A percentile compares a stretch with the other conserved stretches of the same genome.
Conservation (phyloP, 805 yeast genomes). For the Starmerella stellata region DNA sequence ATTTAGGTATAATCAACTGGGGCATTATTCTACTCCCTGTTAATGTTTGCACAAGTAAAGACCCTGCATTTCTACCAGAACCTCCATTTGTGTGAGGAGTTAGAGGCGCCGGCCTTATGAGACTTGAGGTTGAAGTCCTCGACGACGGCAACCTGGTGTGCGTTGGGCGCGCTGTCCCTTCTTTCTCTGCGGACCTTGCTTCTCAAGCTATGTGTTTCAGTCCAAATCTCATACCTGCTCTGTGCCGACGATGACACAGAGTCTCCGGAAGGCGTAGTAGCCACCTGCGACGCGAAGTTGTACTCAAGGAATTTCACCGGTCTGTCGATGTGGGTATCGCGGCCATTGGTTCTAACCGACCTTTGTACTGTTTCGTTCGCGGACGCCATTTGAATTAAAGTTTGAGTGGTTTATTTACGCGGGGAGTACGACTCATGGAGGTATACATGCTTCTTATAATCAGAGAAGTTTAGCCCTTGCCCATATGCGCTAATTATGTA, state of each 20-base stretch:
- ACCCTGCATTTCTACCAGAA: no score
- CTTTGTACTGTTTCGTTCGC: slow-evolving; percentile 3
- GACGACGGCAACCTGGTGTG: slow-evolving; percentile 12
- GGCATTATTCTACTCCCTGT: no score
- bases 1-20: no score
- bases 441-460: no score
- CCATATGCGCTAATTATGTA: no score
- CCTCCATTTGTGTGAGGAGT: slow-evolving; percentile 10
- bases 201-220: slow-evolving; percentile 11
- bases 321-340: slow-evolving; percentile 8
- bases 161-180: slow-evolving; percentile 12
- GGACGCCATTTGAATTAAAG: no score
- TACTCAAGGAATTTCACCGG: slow-evolving; percentile 10
- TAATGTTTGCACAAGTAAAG: no score
- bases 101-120: slow-evolving; percentile 2
- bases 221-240: slow-evolving; percentile 11
- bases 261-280: slow-evolving; percentile 4
- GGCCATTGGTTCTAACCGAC: slow-evolving; percentile 11
- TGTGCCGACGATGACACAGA: not conserved
- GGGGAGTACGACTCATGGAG: no score
- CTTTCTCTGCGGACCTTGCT: slow-evolving; percentile 12
- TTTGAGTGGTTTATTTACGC: no score
- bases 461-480: no score
- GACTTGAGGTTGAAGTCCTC: slow-evolving; percentile 13
- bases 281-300: slow-evolving; percentile 1